These are phyloP conservation scores for Bryoerythrophyllum caledonicum DNA, from an alignment of 225 moss, liverwort and hornwort genomes.

Conservation along the genomic window DNA sequence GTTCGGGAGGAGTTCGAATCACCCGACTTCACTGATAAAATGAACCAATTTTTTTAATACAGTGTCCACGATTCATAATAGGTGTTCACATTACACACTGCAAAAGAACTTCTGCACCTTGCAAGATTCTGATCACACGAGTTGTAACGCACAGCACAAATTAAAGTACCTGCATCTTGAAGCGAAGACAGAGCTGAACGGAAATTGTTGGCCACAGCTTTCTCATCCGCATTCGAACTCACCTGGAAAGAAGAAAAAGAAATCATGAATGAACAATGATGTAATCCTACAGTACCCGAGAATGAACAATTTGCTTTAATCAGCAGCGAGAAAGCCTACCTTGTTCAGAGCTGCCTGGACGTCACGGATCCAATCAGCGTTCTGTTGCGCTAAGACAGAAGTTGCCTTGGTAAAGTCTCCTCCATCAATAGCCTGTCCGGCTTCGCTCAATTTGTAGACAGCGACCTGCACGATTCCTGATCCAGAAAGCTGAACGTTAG, in stretches of 20 bases:
- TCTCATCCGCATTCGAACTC: conserved; percentile 72
- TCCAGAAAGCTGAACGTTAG: conserved; percentile 21
- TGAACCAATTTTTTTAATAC: neutral
- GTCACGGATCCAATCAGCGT: conserved; percentile 66
- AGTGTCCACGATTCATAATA: neutral
- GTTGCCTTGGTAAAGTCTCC: conserved; percentile 74
- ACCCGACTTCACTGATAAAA: conserved; percentile 67
- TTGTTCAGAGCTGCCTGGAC: conserved; percentile 73
- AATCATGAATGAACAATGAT: neutral
- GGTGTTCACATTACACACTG: neutral
- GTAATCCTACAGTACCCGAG: neutral
- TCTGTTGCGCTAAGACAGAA: conserved; percentile 57
- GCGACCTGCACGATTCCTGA: conserved; percentile 83
- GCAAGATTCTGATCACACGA: conserved; percentile 7
- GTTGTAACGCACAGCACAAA: neutral
- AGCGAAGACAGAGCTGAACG: conserved; percentile 61
- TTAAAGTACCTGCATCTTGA: conserved; percentile 73
- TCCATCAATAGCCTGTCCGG: conserved; percentile 90
- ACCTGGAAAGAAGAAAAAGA: conserved; percentile 51
- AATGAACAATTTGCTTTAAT: neutral
- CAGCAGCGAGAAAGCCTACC: conserved; percentile 29
- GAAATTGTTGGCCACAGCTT: conserved; percentile 69
- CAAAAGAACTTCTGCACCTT: neutral
- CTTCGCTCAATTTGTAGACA: conserved; percentile 89
- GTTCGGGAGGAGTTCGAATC: conserved; percentile 71